These are phyloP conservation scores for Whalleya microplaca DNA, from an alignment of 2,329 filamentous ascomycete genomes.

Conservation along the genomic window DNA sequence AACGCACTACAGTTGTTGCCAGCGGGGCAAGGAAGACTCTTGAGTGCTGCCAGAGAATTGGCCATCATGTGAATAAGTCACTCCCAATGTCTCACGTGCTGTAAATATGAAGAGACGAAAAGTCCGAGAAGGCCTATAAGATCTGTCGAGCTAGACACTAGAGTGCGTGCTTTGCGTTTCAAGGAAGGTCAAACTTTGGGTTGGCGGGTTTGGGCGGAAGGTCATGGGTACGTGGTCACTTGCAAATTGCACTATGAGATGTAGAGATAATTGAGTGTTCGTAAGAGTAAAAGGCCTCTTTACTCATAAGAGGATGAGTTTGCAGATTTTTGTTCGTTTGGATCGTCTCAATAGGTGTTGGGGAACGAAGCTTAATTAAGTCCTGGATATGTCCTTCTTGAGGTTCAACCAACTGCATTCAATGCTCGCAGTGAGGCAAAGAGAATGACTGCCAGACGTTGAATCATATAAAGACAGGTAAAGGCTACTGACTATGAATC, in stretches of 20 bases:
- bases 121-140: not conserved
- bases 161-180: not conserved
- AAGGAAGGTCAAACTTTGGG: not conserved
- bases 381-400: not conserved
- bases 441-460: not conserved
- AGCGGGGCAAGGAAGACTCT: slow-evolving; percentile 55
- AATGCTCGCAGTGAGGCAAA: not conserved
- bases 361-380: no score
- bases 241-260: not conserved
- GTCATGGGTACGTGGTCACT: not conserved
- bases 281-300: not conserved
- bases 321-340: not conserved
- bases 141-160: not conserved
- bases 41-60: slow-evolving; percentile 42
- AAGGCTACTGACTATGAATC: not conserved
- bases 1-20: slow-evolving; percentile 53
- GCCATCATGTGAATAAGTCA: slow-evolving; percentile 29
- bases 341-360: not conserved
- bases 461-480: no score
- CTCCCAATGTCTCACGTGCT: slow-evolving; percentile 1
- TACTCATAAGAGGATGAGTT: not conserved
- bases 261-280: not conserved
- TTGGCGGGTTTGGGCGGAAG: not conserved
- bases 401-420: not conserved
- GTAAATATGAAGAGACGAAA: not conserved